Percentiles rank a stretch among this genome's conserved stretches.
Evolutionary conservation across 352 stramenopile species (phyloP).

Genomic region (Phytophthora agathidicida): DNA sequence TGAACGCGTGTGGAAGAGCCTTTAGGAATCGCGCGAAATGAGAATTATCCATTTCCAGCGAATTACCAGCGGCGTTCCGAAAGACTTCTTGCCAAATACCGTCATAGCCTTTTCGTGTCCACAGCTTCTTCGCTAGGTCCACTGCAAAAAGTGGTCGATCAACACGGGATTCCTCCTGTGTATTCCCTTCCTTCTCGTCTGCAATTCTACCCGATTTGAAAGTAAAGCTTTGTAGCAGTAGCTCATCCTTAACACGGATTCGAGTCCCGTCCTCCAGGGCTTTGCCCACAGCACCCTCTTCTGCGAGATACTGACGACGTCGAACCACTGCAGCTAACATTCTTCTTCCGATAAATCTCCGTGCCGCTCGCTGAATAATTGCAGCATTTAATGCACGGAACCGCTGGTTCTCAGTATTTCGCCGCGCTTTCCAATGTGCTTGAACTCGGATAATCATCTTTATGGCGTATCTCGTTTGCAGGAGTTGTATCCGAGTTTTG

Average conservation of each 20-base stretch:
- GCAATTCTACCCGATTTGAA: constrained; percentile 35
- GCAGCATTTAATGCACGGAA: constrained; percentile 28
- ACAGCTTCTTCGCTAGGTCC: constrained; percentile 36
- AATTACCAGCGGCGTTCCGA: constrained; percentile 48
- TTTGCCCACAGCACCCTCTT: constrained; percentile 60
- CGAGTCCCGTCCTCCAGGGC: constrained; percentile 52
- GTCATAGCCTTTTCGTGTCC: constrained; percentile 65
- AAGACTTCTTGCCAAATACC: constrained; percentile 77
- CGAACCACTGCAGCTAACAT: constrained; percentile 47
- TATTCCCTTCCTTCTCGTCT: constrained; percentile 13
- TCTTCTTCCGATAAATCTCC: constrained; percentile 41
- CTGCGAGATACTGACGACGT: constrained; percentile 54
- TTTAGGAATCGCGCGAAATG: constrained; percentile 73
- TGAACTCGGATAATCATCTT: constrained; percentile 61
- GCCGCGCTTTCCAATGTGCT: constrained; percentile 43
- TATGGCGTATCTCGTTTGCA: constrained; percentile 47
- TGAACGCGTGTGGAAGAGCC: constrained; percentile 55
- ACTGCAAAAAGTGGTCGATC: constrained; percentile 47
- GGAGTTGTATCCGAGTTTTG: constrained; percentile 45
- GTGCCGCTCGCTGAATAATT: constrained; percentile 48
- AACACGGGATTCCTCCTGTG: constrained; percentile 30
- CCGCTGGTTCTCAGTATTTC: constrained; percentile 31
- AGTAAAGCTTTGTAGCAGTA: constrained; percentile 72
- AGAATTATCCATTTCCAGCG: constrained; percentile 69
- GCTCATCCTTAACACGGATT: constrained; percentile 53